Evolutionary conservation across 192 early-diverging fungal genomes (phyloP), one percentile per base, ranked within the genome.

Genomic region (Lunasporangiospora selenospora): DNA sequence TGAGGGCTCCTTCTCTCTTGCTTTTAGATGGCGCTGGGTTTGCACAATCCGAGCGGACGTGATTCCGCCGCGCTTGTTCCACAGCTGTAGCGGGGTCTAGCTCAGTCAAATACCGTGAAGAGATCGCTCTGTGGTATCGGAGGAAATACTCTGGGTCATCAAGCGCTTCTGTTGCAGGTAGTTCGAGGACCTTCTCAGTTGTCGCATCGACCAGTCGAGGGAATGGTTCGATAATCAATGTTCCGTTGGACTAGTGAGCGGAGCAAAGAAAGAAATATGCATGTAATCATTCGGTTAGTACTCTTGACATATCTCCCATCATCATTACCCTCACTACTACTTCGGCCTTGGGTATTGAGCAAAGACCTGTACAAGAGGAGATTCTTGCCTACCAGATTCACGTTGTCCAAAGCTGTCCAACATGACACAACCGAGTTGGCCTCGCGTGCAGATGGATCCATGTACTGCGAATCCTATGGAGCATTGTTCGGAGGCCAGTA

Each of bases 171-270:
- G n/a, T n/a, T 12, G 26, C 24, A 6, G 55, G 48, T 1, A 40
- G 13, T 1, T 44, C 55, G 9, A 49, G 4, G 19, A 38, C n/a
- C n/a, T 23, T 31, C 3, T 48, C 60, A 10, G 53, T 41, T 8
- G 5, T 3, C 2, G 53, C 29, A 18, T 62, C 41, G 4, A 52
- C 31, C 3, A 26, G 54, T 24, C 37, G 21, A 2, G 69, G 69
- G 13, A 63, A 73, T 10, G 69, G 69, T 30, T 73, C 69, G 9
- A 73, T 58, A 9, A 73, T 12, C 18, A 73, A 18, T 0, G 69
- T 73, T 12, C 69, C 69, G 32, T 73, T 65, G 23, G 27, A 11
- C 63, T 73, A n/a, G n/a, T n/a, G n/a, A n/a, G n/a, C n/a, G n/a
- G n/a, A n/a, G n/a, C n/a, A n/a, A n/a, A n/a, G n/a, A n/a, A n/a